Evolutionary conservation across 1,284 basidiomycete species (phyloP).

Genomic region (Ganoderma resinaceum): DNA sequence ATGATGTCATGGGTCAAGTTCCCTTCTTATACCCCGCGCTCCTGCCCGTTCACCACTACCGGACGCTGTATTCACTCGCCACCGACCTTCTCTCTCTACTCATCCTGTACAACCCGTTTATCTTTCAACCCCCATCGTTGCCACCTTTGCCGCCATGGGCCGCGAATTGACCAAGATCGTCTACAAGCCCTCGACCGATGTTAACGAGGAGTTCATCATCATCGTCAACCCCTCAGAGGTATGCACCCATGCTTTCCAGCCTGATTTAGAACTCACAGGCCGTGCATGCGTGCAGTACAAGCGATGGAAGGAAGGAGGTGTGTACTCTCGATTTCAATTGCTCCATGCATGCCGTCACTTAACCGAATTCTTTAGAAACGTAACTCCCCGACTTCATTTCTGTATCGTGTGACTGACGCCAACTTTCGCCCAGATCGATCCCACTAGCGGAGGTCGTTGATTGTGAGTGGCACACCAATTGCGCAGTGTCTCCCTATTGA

Average conservation of each 20-base stretch:
- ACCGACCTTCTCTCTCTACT: constrained; percentile 2
- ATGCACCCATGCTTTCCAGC: constrained; percentile 25
- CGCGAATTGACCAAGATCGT: constrained; percentile 69
- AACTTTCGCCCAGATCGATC: constrained; percentile 55
- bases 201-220: constrained; percentile 73
- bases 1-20: constrained; percentile 28
- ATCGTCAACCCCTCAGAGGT: constrained; percentile 76
- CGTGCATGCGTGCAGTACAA: constrained; percentile 56
- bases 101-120: constrained; percentile 3
- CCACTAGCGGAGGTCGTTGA: constrained; percentile 76
- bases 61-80: constrained; percentile 10
- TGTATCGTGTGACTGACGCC: constrained; percentile 16
- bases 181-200: constrained; percentile 76
- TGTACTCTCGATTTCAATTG: constrained; percentile 31
- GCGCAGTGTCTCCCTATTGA: constrained; percentile 11
- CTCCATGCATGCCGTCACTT: constrained; percentile 28
- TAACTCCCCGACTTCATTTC: constrained; percentile 46
- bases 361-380: constrained; percentile 58
- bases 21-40: constrained; percentile 26
- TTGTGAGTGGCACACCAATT: constrained; percentile 53
- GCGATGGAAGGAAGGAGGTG: constrained; percentile 83
- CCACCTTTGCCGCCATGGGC: constrained; percentile 23
- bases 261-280: constrained; percentile 14
- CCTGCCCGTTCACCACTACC: background rate
- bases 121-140: constrained; percentile 7